Evolutionary conservation across 1,284 basidiomycete genomes (phyloP).

Genomic region (Acaromyces ingoldii): DNA sequence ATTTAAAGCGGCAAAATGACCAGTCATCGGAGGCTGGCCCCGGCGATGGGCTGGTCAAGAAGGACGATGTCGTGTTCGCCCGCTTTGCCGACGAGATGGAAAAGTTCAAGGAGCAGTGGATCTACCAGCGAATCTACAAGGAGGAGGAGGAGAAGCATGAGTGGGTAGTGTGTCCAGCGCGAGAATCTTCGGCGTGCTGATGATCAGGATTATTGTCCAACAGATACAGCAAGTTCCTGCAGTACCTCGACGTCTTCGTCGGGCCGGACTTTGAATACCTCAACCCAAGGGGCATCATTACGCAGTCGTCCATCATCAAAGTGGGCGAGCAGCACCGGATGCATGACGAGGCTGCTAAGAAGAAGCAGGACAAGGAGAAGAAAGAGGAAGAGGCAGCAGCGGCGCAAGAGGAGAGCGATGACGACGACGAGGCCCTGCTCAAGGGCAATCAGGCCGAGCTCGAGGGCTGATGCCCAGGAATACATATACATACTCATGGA

Average conservation of each 20-base stretch:
- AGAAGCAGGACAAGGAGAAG: slow-evolving; percentile 57
- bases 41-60: slow-evolving; percentile 8
- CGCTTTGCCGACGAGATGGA: slow-evolving; percentile 26
- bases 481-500: too few relatives aligned
- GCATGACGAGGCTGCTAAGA: slow-evolving; percentile 64
- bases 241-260: slow-evolving; percentile 44
- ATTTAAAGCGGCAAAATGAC: slow-evolving; percentile 49
- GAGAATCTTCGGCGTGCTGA: slow-evolving; percentile 31
- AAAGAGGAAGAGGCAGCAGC: slow-evolving; percentile 53
- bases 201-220: background rate
- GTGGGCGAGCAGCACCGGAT: slow-evolving; percentile 62
- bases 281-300: slow-evolving; percentile 53
- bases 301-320: slow-evolving; percentile 44
- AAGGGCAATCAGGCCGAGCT: slow-evolving; percentile 61
- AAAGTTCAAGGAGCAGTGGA: slow-evolving; percentile 42
- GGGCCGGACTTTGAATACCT: slow-evolving; percentile 49
- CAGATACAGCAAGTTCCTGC: slow-evolving; percentile 51
- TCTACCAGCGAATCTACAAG: slow-evolving; percentile 52
- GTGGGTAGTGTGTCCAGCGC: slow-evolving; percentile 57
- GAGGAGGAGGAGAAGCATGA: slow-evolving; percentile 74
- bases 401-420: slow-evolving; percentile 51
- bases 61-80: slow-evolving; percentile 25
- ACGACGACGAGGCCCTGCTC: slow-evolving; percentile 59
- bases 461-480: slow-evolving; percentile 60
- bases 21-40: slow-evolving; percentile 38